Evolutionary conservation across 768 basidiomycete genomes (phyloP).

Genomic region (Leucogyrophana mollusca): DNA sequence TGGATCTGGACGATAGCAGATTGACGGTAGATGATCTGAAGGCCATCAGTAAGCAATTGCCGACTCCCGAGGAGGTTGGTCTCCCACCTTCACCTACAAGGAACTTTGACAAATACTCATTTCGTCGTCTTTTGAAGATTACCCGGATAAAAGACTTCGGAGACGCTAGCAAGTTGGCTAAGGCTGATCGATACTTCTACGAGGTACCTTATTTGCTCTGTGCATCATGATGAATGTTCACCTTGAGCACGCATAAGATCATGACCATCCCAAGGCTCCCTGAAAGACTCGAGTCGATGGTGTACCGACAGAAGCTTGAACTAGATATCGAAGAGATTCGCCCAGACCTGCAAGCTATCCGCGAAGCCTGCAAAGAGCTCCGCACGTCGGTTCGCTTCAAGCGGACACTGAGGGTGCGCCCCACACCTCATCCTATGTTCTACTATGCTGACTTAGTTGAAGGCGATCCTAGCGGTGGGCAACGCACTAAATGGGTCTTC

Average conservation of each 20-base stretch:
- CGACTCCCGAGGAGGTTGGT: conserved; percentile 78
- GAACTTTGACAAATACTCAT: neutral
- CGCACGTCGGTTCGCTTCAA: conserved; percentile 64
- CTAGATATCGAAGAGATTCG: conserved; percentile 81
- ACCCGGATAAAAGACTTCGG: conserved; percentile 66
- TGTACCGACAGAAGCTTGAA: conserved; percentile 80
- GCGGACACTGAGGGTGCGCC: conserved; percentile 61
- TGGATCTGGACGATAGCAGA: conserved; percentile 67
- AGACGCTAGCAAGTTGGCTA: conserved; percentile 71
- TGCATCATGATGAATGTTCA: no score
- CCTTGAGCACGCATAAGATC: conserved; percentile 49
- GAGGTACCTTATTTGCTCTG: conserved; percentile 45
- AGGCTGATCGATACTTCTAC: conserved; percentile 80
- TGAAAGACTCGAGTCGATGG: conserved; percentile 76
- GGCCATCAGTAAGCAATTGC: conserved; percentile 70
- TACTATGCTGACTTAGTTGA: neutral
- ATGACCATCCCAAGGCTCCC: conserved; percentile 73
- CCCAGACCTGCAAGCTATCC: conserved; percentile 74
- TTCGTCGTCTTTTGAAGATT: conserved; percentile 38
- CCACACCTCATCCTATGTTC: neutral
- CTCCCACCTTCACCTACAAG: neutral
- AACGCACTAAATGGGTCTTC: conserved; percentile 81
- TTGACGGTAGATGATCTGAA: conserved; percentile 76
- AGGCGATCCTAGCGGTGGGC: conserved; percentile 76
- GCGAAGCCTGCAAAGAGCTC: conserved; percentile 70